Percentiles rank a stretch among this genome's conserved stretches.
Conservation (phyloP, 208 protist species). For the Trypanosoma grayi region DNA sequence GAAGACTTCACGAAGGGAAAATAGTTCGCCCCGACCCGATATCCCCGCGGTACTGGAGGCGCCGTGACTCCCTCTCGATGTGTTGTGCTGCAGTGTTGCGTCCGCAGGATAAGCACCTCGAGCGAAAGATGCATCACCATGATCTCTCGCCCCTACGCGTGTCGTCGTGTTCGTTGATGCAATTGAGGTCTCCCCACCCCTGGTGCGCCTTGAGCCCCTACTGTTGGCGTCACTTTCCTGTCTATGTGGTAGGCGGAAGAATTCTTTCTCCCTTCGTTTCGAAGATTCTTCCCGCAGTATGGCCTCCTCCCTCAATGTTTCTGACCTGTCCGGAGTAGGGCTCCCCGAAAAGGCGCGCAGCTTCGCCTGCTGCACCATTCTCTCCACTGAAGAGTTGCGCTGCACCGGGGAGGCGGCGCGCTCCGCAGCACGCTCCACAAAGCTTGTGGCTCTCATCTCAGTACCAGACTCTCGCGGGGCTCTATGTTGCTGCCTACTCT, state of each 20-base stretch:
- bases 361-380: constrained; percentile 23
- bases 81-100: background rate
- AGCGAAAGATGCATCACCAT: background rate
- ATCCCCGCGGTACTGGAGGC: background rate
- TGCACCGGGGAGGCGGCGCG: background rate
- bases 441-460: background rate
- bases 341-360: constrained; percentile 4
- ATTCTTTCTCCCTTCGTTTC: background rate
- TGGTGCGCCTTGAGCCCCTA: background rate
- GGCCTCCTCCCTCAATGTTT: background rate
- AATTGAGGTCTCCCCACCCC: background rate
- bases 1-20: constrained; percentile 28
- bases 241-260: background rate
- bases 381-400: constrained; percentile 17
- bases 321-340: background rate
- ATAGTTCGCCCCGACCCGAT: constrained; percentile 8
- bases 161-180: background rate
- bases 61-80: constrained; percentile 6
- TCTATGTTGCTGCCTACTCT: constrained; percentile 2
- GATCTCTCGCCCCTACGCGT: background rate
- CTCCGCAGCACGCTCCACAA: constrained; percentile 8
- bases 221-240: background rate
- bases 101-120: background rate
- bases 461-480: background rate
- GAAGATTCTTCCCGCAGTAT: background rate